Evolutionary conservation across 2,329 filamentous ascomycete genomes (phyloP).

Genomic region (Paraconiothyrium sp.): DNA sequence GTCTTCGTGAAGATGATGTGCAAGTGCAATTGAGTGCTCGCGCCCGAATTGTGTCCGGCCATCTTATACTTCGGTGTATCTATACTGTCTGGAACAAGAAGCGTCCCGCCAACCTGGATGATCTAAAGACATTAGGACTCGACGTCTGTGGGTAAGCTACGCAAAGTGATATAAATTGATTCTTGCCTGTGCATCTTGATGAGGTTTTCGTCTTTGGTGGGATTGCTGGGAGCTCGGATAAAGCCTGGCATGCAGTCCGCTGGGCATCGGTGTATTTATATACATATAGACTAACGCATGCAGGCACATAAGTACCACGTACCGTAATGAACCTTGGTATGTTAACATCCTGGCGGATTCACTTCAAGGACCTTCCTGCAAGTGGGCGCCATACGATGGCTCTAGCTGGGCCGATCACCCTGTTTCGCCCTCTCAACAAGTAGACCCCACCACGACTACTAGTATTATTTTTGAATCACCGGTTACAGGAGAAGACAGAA

Average conservation of each 20-base stretch:
- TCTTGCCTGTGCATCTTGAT: neutral
- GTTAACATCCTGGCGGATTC: slow-evolving; percentile 1
- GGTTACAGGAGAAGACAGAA: neutral
- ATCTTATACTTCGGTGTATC: slow-evolving; percentile 8
- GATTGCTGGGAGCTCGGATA: neutral
- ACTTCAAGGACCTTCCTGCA: neutral
- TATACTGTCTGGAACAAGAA: neutral
- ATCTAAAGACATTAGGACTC: neutral
- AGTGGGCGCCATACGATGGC: neutral
- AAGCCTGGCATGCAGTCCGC: no score
- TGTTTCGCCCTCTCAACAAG: neutral
- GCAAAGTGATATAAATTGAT: neutral
- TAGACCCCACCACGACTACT: neutral
- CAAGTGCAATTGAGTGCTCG: neutral
- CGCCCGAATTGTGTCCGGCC: slow-evolving; percentile 9
- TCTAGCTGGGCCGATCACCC: neutral
- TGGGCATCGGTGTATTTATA: neutral
- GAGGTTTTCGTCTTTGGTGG: neutral
- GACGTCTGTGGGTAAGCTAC: slow-evolving; percentile 1
- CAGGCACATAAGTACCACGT: neutral
- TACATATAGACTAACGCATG: neutral
- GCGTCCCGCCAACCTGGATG: neutral
- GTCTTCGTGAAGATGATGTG: neutral
- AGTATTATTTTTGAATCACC: neutral
- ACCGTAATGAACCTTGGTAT: neutral